Evolutionary conservation across 75 land plant genomes (phyloP).

Genomic region (Pinus taeda): DNA sequence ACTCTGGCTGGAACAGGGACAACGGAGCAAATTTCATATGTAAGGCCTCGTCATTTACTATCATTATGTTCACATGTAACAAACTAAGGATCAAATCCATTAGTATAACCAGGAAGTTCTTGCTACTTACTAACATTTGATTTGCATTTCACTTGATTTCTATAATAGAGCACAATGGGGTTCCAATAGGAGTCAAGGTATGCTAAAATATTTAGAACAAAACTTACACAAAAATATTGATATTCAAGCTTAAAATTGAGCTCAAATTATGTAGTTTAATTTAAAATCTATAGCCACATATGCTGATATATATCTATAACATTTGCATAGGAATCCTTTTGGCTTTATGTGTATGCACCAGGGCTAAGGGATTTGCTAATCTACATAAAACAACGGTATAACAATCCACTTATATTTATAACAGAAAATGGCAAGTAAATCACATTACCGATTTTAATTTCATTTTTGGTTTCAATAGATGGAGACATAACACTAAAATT

Average conservation of each 20-base stretch:
- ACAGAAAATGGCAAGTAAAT: constrained; percentile 56
- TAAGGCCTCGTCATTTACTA: neutral
- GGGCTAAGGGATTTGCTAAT: constrained; percentile 34
- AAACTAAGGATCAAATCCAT: neutral
- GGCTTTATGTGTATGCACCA: constrained; percentile 39
- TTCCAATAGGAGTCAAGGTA: neutral
- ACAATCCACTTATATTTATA: constrained; percentile 51
- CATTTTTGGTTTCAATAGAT: no score
- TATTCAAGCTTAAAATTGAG: neutral
- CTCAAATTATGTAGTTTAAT: no score
- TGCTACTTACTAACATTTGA: no score
- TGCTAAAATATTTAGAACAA: no score
- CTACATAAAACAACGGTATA: constrained; percentile 32
- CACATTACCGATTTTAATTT: no score
- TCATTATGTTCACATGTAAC: neutral
- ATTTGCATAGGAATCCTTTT: constrained; percentile 2
- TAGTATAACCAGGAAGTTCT: neutral
- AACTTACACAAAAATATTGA: neutral
- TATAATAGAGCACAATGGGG: neutral
- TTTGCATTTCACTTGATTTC: neutral
- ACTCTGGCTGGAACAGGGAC: neutral
- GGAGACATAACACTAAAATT: no score
- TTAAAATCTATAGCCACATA: neutral
- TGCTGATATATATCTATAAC: neutral
- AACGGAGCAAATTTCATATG: neutral